phyloP scores from a whole-genome alignment of 345 rosid species.

The Salix arbutifolia region DNA sequence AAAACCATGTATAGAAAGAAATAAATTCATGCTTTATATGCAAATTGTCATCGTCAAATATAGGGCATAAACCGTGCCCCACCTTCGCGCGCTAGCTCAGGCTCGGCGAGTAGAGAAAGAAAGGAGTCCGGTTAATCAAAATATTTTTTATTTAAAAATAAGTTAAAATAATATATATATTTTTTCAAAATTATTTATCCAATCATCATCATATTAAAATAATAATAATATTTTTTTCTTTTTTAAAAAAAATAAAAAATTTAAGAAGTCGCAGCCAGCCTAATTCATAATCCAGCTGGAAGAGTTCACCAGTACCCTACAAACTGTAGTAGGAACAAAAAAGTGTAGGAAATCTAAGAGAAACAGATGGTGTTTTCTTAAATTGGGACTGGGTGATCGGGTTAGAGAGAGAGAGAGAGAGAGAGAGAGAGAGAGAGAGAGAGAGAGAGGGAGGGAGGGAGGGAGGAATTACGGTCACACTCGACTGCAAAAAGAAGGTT shows the following conservation, averaged over 20 bases:
- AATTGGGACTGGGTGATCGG: background rate
- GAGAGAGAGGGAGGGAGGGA: no score
- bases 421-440: background rate
- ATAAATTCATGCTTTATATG: background rate
- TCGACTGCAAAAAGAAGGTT: conserved; percentile 9
- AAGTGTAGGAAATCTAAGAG: conserved; percentile 20
- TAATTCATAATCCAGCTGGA: no score
- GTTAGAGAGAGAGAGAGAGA: background rate
- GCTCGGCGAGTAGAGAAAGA: background rate
- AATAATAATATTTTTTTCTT: no score
- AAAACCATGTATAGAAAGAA: no score
- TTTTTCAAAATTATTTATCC: no score
- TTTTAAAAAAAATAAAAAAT: no score
- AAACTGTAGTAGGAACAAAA: background rate
- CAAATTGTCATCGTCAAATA: background rate
- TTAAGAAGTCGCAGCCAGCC: no score
- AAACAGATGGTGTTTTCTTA: conserved; percentile 14
- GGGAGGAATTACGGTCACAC: conserved; percentile 10
- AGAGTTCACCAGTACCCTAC: background rate
- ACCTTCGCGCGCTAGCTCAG: background rate
- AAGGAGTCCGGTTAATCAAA: background rate
- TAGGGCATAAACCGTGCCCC: background rate
- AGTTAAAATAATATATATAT: no score
- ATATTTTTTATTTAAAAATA: no score
- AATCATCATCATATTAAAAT: no score